Evolutionary conservation across 2,329 filamentous ascomycete genomes (phyloP).

Genomic region (Sphaerulina populicola): DNA sequence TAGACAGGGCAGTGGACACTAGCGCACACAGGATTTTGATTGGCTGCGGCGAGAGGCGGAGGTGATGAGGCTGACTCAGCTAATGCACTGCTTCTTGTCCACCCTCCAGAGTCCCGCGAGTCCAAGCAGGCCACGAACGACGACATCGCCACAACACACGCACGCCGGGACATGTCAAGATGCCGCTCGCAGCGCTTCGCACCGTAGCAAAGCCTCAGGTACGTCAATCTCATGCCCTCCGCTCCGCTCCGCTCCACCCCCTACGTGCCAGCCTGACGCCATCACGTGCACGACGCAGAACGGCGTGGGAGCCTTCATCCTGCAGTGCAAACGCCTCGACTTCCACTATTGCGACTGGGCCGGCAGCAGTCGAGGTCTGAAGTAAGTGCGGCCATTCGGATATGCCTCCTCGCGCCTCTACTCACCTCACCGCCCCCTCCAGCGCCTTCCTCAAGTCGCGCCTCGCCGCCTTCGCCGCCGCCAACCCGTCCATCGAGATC

Average conservation of each 20-base stretch:
- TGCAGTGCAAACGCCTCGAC: slow-evolving; percentile 92
- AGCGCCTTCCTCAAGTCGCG: slow-evolving; percentile 74
- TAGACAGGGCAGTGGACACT: no score
- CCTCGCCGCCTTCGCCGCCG: slow-evolving; percentile 67
- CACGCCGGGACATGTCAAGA: slow-evolving; percentile 23
- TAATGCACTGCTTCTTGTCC: no score
- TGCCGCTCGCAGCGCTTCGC: slow-evolving; percentile 45
- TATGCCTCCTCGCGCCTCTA: not conserved
- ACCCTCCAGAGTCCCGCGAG: no score
- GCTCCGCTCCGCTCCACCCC: no score
- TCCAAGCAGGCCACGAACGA: no score
- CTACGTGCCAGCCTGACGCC: not conserved
- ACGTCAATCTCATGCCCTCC: slow-evolving; percentile 22
- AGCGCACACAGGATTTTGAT: no score
- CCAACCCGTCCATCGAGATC: slow-evolving; percentile 85
- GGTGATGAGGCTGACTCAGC: no score
- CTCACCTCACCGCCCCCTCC: not conserved
- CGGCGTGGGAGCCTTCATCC: slow-evolving; percentile 90
- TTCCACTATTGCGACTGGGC: slow-evolving; percentile 97
- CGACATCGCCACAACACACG: not conserved
- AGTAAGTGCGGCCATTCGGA: slow-evolving; percentile 48
- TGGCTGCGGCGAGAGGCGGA: no score
- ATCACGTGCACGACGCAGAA: slow-evolving; percentile 54
- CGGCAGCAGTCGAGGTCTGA: slow-evolving; percentile 90
- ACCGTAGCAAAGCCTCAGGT: slow-evolving; percentile 51